Conservation (phyloP, 768 basidiomycete genomes). For the Leccinum subtestaceum region DNA sequence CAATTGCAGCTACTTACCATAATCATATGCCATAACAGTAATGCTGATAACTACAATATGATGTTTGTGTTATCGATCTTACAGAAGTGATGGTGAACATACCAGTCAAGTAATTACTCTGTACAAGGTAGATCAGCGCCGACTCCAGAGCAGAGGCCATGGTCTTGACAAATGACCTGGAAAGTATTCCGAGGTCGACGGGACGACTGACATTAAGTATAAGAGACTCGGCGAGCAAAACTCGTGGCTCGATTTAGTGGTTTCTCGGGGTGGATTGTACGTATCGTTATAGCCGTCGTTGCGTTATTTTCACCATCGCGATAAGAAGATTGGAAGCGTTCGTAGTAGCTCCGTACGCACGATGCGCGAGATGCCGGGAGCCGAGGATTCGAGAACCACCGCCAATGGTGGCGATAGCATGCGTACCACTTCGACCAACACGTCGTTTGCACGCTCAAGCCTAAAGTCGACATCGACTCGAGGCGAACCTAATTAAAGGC, state of each 20-base stretch:
- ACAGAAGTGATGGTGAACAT: not conserved
- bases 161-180: not conserved
- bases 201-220: no score
- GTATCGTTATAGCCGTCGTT: not conserved
- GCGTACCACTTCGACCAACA: not conserved
- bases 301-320: no score
- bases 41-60: not conserved
- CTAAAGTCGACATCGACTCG: not conserved
- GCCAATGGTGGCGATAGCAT: not conserved
- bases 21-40: not conserved
- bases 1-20: not conserved
- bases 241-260: not conserved
- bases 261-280: not conserved
- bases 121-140: not conserved
- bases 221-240: not conserved
- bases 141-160: not conserved
- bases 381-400: not conserved
- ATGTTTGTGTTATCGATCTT: not conserved
- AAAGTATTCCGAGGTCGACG: no score
- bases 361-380: not conserved
- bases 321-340: not conserved
- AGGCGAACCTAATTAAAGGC: not conserved
- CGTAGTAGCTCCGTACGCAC: not conserved
- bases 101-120: not conserved
- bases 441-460: not conserved